Evolutionary conservation across 768 basidiomycete species (phyloP), one percentile per base, ranked within the genome.

Genomic region (Candolleomyces aberdarensis): DNA sequence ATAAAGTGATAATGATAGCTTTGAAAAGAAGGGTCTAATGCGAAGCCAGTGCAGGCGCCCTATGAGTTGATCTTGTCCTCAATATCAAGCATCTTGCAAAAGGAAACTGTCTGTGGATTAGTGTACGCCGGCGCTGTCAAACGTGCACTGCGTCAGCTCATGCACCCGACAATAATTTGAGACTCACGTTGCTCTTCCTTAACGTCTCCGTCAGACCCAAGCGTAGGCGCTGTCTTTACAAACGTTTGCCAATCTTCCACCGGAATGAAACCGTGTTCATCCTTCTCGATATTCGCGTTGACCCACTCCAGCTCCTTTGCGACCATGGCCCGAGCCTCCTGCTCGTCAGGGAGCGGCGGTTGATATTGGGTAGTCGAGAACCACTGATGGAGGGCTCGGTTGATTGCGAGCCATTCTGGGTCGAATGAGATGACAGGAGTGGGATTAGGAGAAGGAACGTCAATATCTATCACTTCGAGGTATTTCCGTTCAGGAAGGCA

Each of bases 351-450:
- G 66, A 92, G 88, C 0, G 78, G 66, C 0, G 70, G 70, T 63
- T 89, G 89, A 0, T 67, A 65, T 7, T 68, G 76, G 4, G 70
- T 65, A 5, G 81, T 80, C 3, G 90, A 87, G 63, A 98, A 82
- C 74, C 82, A 89, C 0, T 88, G 87, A 62, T 94, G 85, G 65
- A 96, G 90, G 0, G 93, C 94, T 7, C 92, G 89, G 5, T 86
- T 87, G 67, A 99, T 94, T 0, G 94, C 95, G 51, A 98, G 85
- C 97, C 97, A 99, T 70, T 94, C 87, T 0, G 88, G 87, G 67
- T 98, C 95, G 72, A 84, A 97, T 14, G 82, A 80, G 19, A 98
- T 67, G 0, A 61, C 63, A 5, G 83, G 32, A 22, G 19, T 57
- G 32, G 32, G n/a, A 32, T 51, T 49, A 3, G 49, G 36, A 9